Conservation (phyloP, 1,139 yeast genomes). For the Taphrina flavorubra region DNA sequence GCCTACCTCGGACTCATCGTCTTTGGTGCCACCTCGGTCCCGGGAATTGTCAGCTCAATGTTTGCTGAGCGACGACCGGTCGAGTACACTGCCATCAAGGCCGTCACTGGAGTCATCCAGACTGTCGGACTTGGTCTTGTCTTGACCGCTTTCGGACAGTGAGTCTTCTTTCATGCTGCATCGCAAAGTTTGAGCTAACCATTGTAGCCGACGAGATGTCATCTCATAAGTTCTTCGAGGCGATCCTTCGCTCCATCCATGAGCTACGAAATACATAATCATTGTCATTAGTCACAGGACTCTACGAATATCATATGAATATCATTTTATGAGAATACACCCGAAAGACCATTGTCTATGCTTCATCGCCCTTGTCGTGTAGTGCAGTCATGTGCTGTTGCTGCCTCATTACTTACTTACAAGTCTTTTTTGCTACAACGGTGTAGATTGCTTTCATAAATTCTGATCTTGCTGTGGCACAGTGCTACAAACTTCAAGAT, state of each 20-base stretch:
- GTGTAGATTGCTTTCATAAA: no score
- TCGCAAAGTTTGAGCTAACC: neutral
- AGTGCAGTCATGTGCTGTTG: no score
- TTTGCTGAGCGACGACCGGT: conserved; percentile 52
- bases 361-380: no score
- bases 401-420: no score
- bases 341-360: neutral
- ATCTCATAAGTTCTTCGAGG: conserved; percentile 15
- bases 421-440: no score
- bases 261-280: conserved; percentile 9
- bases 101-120: conserved; percentile 53
- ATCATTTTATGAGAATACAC: neutral
- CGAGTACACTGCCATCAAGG: conserved; percentile 52
- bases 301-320: neutral
- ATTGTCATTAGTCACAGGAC: conserved; percentile 4
- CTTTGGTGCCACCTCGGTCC: conserved; percentile 54
- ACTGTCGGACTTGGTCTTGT: conserved; percentile 54
- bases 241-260: neutral
- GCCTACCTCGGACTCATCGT: conserved; percentile 54
- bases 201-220: conserved; percentile 29
- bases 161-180: neutral
- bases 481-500: no score
- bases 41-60: conserved; percentile 52
- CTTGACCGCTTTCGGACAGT: conserved; percentile 43
- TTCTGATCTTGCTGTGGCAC: no score